Base-by-base conservation (phyloP, 1,284 basidiomycete genomes). In the Moesziomyces sp. region DNA sequence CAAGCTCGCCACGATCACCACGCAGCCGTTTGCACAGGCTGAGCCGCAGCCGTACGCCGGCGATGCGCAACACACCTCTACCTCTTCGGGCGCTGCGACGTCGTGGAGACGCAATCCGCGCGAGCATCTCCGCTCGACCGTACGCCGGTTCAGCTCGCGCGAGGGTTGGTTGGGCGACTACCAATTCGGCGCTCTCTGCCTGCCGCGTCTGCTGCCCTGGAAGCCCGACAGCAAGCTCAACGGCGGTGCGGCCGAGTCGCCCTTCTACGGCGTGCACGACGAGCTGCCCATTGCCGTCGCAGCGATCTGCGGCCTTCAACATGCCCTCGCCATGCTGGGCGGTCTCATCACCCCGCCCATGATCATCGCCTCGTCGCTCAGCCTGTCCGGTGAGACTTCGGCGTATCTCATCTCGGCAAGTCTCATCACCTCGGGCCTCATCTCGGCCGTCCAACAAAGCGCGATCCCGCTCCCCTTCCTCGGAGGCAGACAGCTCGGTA, bases 331-430 rank as follows among this genome's bases (percentile, higher is more conserved):
- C 1, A 92, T 92, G 92, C 87, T 93, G 21, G 91, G 91, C 2
- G 92, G 91, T 18, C 83, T 88, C 5, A 90, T 91, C 72, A 89
- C 90, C 0, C 91, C 91, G 0, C 92, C 92, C 0, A 93, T 93
- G 77, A 92, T 93, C 73, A 70, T 76, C 30, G 62, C 74, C 26
- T 73, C 69, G 21, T 63, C 77, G 5, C 77, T 86, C 50, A 75
- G 70, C 51, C 75, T 86, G 26, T 64, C 74, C 11, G 56, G 74
- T 0, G 70, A 74, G 11, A 89, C 87, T 0, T 90, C 90, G 18
- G 86, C 91, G 2, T 94, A 93, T 80, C 89, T 94, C 89, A 89
- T 94, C 76, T 92, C 91, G 4, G 89, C 92, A 1, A 91, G 90
- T 5, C 86, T 93, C 52, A 93, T 94, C 79, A 84, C 61, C 23